Evolutionary conservation across 2,329 filamentous ascomycete species (phyloP).

Genomic region (Phaeosphaeria sp.): DNA sequence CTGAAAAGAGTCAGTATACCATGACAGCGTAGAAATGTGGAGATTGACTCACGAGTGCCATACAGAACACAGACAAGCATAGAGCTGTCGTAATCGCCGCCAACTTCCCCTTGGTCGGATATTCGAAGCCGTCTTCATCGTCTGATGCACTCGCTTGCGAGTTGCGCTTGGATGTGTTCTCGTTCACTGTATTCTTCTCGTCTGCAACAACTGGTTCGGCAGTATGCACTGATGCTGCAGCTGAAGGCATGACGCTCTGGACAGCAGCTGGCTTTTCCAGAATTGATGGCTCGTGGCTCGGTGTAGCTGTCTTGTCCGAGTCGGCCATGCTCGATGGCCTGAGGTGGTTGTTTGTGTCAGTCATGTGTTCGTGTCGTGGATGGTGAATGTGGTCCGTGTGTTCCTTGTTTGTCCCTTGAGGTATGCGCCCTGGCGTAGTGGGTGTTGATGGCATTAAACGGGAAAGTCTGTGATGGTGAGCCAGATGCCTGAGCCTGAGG

Average conservation of each 20-base stretch:
- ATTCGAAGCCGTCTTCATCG: slow-evolving; percentile 41
- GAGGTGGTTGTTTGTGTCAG: slow-evolving; percentile 29
- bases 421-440: slow-evolving; percentile 5
- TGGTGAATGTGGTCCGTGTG: not conserved
- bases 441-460: slow-evolving; percentile 2
- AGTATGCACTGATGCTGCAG: slow-evolving; percentile 18
- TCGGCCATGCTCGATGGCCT: slow-evolving; percentile 40
- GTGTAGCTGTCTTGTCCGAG: slow-evolving; percentile 41
- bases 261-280: slow-evolving; percentile 35
- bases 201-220: slow-evolving; percentile 11
- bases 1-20: slow-evolving; percentile 11
- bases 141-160: slow-evolving; percentile 26
- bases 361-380: slow-evolving; percentile 22
- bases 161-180: slow-evolving; percentile 20
- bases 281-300: slow-evolving; percentile 30
- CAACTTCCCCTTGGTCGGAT: slow-evolving; percentile 44
- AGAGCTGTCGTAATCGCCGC: slow-evolving; percentile 42
- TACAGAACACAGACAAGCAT: slow-evolving; percentile 47
- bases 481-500: slow-evolving; percentile 15
- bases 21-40: not conserved
- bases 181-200: slow-evolving; percentile 17
- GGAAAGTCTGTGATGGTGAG: not conserved
- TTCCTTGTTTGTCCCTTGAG: not conserved
- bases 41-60: slow-evolving; percentile 39
- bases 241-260: slow-evolving; percentile 31